A percentile compares a stretch with the other conserved stretches of the same genome.
Conservation (phyloP, 2,329 filamentous ascomycete species). For the Epichloe sp. region DNA sequence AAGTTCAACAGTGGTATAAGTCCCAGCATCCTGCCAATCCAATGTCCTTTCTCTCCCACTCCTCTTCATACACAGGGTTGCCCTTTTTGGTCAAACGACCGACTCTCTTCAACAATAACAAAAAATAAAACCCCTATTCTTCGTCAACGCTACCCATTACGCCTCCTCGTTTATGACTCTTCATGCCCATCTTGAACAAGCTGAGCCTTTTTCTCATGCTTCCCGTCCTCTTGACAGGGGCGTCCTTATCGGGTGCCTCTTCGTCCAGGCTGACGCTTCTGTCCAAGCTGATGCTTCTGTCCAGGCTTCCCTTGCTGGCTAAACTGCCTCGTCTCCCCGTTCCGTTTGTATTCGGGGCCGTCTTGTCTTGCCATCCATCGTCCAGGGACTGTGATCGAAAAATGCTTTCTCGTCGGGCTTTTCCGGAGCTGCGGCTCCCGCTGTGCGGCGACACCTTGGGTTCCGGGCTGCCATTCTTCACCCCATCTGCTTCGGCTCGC, state of each 20-base stretch:
- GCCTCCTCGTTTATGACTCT: slow-evolving; percentile 42
- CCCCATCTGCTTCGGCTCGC: slow-evolving; percentile 15
- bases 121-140: slow-evolving; percentile 24
- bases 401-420: slow-evolving; percentile 27
- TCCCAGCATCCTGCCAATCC: neutral
- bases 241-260: slow-evolving; percentile 16
- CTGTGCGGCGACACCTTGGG: slow-evolving; percentile 18
- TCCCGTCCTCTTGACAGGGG: slow-evolving; percentile 34
- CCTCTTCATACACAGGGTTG: neutral
- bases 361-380: slow-evolving; percentile 11
- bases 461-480: slow-evolving; percentile 17
- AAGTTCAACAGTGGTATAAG: neutral
- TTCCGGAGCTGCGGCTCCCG: slow-evolving; percentile 16
- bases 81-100: no score
- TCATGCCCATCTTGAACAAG: slow-evolving; percentile 61
- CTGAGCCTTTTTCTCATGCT: slow-evolving; percentile 70
- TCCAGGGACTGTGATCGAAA: slow-evolving; percentile 28
- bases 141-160: slow-evolving; percentile 43
- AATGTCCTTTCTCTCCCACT: neutral
- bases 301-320: slow-evolving; percentile 16
- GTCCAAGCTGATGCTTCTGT: slow-evolving; percentile 18
- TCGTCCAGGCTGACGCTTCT: slow-evolving; percentile 12
- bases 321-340: slow-evolving; percentile 11
- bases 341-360: neutral
- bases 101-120: no score